Evolutionary conservation across 2,329 filamentous ascomycete species (phyloP).

Genomic region (Immersiporthe knoxdaviesiana): DNA sequence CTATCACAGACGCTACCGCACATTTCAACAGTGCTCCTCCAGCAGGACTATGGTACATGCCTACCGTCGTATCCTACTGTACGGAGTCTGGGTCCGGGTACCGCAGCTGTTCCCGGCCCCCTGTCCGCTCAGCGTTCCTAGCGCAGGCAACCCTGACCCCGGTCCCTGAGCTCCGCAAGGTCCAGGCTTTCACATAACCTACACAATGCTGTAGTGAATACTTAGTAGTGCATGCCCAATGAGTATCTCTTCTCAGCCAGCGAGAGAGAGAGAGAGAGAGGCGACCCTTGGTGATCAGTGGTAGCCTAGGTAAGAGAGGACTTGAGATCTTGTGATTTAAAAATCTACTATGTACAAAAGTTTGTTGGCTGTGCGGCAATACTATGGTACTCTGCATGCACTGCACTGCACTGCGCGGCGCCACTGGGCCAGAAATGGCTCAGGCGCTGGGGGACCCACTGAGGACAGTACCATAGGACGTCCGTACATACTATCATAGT

Average conservation of each 20-base stretch:
- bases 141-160: neutral
- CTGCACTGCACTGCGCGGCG: neutral
- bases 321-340: neutral
- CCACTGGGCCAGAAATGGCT: conserved; percentile 1
- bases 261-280: too few relatives aligned
- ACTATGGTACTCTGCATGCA: neutral
- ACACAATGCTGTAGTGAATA: neutral
- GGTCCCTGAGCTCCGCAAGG: conserved; percentile 8
- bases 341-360: too few relatives aligned
- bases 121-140: neutral
- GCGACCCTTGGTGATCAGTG: neutral
- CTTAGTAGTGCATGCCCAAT: neutral
- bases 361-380: neutral
- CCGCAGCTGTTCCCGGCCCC: conserved; percentile 3
- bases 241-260: neutral
- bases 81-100: neutral
- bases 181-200: conserved; percentile 4
- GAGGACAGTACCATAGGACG: neutral
- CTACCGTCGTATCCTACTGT: neutral
- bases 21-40: neutral
- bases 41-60: neutral
- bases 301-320: neutral
- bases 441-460: neutral
- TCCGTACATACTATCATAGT: too few relatives aligned
- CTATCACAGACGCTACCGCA: neutral